Conservation (phyloP, 2,329 filamentous ascomycete genomes). For the Thermochaetoides dissita region DNA sequence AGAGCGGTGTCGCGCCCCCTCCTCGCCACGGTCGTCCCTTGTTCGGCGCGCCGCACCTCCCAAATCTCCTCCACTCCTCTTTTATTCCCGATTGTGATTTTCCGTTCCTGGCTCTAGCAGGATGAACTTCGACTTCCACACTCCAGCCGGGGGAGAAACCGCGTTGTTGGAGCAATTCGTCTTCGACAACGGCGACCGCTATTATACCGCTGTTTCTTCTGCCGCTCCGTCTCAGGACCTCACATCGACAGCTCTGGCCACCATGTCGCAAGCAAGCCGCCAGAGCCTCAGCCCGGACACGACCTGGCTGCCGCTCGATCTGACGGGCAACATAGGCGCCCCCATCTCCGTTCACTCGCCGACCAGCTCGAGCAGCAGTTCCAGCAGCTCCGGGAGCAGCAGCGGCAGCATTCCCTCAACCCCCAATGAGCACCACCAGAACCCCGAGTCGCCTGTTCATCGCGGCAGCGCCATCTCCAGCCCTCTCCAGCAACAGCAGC, state of each 20-base stretch:
- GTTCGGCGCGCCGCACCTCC: constrained; percentile 30
- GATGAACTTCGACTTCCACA: constrained; percentile 48
- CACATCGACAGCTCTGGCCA: constrained; percentile 22
- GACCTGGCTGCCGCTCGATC: constrained; percentile 34
- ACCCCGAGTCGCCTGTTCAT: constrained; percentile 31
- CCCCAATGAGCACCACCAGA: constrained; percentile 27
- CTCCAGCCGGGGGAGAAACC: constrained; percentile 33
- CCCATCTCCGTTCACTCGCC: constrained; percentile 24
- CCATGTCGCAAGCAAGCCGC: constrained; percentile 26
- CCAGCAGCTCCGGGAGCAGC: constrained; percentile 34
- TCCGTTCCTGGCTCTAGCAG: constrained; percentile 23
- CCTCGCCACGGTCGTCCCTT: constrained; percentile 7
- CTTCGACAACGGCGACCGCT: constrained; percentile 45
- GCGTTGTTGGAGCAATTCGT: constrained; percentile 45
- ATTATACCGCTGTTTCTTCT: constrained; percentile 28
- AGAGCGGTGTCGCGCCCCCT: constrained; percentile 29
- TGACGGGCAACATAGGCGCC: constrained; percentile 20
- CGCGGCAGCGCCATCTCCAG: constrained; percentile 37
- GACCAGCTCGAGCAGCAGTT: constrained; percentile 28
- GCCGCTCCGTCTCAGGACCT: constrained; percentile 24
- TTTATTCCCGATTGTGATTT: constrained; percentile 12
- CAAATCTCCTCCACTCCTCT: constrained; percentile 26
- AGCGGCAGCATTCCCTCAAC: constrained; percentile 31
- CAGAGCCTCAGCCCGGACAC: constrained; percentile 31
- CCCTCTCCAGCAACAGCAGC: constrained; percentile 33